Percentiles rank a stretch among this genome's conserved stretches.
Evolutionary conservation across 2,329 filamentous ascomycete genomes (phyloP).

Genomic region (Talaromyces sp.): DNA sequence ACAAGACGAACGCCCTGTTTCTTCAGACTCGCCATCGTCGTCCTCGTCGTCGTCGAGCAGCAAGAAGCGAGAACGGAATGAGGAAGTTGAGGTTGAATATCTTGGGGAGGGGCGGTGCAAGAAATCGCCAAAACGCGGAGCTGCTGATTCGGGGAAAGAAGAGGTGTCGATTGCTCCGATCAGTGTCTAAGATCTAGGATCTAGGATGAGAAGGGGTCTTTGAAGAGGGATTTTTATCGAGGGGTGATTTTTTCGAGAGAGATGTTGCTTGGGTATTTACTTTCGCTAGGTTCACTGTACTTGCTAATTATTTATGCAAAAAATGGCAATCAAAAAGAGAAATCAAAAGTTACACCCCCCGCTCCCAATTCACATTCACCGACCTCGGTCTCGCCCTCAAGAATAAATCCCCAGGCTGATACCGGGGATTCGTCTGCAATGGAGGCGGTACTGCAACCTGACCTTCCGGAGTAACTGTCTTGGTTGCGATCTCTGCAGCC

Average conservation of each 20-base stretch:
- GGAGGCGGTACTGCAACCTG: neutral
- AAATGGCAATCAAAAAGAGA: neutral
- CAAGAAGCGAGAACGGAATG: neutral
- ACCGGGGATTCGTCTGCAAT: neutral
- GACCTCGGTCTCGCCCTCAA: neutral
- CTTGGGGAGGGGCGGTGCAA: neutral
- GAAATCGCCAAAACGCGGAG: neutral
- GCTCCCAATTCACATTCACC: neutral
- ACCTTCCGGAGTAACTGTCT: neutral
- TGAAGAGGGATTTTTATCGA: no score
- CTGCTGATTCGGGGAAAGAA: neutral
- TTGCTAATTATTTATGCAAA: neutral
- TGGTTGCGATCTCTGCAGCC: neutral
- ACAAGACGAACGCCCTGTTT: neutral
- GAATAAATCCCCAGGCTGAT: conserved; percentile 3
- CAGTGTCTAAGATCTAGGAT: neutral
- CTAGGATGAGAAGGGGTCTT: neutral
- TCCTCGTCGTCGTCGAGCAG: neutral
- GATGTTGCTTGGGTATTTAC: neutral
- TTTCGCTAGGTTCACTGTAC: neutral
- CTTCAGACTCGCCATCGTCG: neutral
- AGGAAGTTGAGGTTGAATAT: neutral
- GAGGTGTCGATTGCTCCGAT: neutral
- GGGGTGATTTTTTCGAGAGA: no score
- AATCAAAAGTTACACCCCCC: neutral